Base-by-base conservation (phyloP, 2,329 filamentous ascomycete species). In the Hymenotorrendiella dingleyae region DNA sequence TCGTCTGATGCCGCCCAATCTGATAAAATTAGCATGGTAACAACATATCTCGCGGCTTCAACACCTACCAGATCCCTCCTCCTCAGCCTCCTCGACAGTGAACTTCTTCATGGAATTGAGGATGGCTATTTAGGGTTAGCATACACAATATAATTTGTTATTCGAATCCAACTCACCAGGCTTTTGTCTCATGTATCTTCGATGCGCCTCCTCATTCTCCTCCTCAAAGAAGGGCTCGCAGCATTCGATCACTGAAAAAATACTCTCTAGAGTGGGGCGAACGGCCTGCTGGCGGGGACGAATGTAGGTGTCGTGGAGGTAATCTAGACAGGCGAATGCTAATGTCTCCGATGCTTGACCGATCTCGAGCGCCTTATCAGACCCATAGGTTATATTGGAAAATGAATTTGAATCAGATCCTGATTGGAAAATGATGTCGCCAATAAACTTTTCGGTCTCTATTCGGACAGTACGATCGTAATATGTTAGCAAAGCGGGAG, bases 401-500 rank as follows among this genome's bases (percentile, higher is more conserved):
- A n/a, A n/a, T n/a, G n/a, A n/a, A n/a, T n/a, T n/a, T n/a, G n/a
- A n/a, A n/a, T n/a, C n/a, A n/a, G n/a, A n/a, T n/a, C n/a, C n/a
- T n/a, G n/a, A n/a, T n/a, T n/a, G n/a, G n/a, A n/a, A n/a, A n/a
- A n/a, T n/a, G n/a, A n/a, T n/a, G n/a, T n/a, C n/a, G n/a, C 39
- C 30, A 16, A 62, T 46, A 23, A 57, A 58, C 4, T 50, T 49
- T 26, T 57, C 54, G 0, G 72, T 71, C 32, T 62, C 63, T 24
- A 60, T 57, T 24, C 73, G 65, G 19, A 77, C 67, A 3, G 53
- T 48, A 22, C 57, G 59, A 32, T 75, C 72, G 6, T 63, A 66
- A 47, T 72, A 71, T n/a, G 72, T 66, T 17, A 78, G 66, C 11
- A 78, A 58, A 1, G 66, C 64, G 7, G 74, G 74, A 4, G 64